These are phyloP conservation scores for Rhinocladiella similis DNA, from an alignment of 2,329 filamentous ascomycete species.

Conservation along the genomic window DNA sequence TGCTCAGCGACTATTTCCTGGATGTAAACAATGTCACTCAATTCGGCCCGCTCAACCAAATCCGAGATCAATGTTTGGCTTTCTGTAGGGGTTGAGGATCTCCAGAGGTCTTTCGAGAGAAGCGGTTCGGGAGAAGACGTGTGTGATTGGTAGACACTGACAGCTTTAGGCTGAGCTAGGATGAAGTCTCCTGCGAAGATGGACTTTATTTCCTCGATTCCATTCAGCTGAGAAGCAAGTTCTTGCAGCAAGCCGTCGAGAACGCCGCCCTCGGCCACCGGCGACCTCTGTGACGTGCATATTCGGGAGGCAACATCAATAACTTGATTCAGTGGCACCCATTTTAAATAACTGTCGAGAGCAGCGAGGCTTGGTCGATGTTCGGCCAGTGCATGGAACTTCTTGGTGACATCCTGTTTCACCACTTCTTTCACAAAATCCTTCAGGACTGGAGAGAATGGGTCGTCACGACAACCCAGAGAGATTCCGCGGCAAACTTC, in stretches of 20 bases:
- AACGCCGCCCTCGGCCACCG: not conserved
- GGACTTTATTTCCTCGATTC: slow-evolving; percentile 14
- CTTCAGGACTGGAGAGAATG: slow-evolving; percentile 16
- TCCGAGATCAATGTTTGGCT: not conserved
- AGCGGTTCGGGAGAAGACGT: no score
- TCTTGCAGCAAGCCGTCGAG: slow-evolving; percentile 5
- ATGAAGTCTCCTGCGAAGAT: slow-evolving; percentile 3
- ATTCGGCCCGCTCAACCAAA: not conserved
- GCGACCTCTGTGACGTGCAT: not conserved
- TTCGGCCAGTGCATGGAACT: slow-evolving; percentile 4
- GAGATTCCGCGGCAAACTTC: slow-evolving; percentile 19
- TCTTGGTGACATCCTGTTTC: slow-evolving; percentile 12
- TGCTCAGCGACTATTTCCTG: slow-evolving; percentile 6
- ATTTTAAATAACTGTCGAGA: not conserved
- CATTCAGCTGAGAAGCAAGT: slow-evolving; percentile 13
- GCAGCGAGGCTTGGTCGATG: not conserved
- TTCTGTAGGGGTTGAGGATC: not conserved
- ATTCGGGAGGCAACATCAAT: slow-evolving; percentile 9
- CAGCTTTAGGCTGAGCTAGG: not conserved
- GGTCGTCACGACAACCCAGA: slow-evolving; percentile 16
- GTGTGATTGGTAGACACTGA: no score
- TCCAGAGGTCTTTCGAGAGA: no score
- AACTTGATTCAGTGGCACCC: slow-evolving; percentile 11
- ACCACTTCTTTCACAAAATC: slow-evolving; percentile 14
- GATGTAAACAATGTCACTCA: slow-evolving; percentile 1